Evolutionary conservation across 805 yeast species (phyloP), one percentile per base, ranked within the genome.

Genomic region (Hemisphaericaspora nanyangensis): DNA sequence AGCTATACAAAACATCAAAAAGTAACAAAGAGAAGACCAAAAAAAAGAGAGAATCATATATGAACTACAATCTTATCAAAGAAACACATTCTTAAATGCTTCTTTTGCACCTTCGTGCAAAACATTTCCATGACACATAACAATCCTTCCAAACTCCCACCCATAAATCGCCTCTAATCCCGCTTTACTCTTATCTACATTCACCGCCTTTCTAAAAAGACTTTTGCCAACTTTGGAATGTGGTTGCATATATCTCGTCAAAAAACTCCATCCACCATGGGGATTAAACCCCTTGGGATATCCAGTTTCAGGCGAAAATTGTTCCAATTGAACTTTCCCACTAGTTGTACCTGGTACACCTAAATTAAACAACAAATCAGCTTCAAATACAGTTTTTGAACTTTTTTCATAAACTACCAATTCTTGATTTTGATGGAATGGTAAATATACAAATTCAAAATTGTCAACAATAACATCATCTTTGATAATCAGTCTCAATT

Each of bases 111-210:
- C 53, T 30, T 55, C 49, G 17, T 74, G 77, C 40, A 80, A 61
- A 8, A 78, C 64, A 46, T 73, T 74, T 11, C 88, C 88, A 52
- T 80, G 87, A 46, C 82, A 76, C 48, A 71, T 60, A 29, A 81
- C 73, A 35, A 78, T 60, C n/a, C 63, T 60, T 11, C 72, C 70
- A 43, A 77, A 71, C 30, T 72, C 70, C 76, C 76, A 70, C 7
- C 49, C 40, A 26, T 59, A 39, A 16, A 69, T 50, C 19, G 63
- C 52, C 25, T 52, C 46, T 20, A 61, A 44, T 15, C 69, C 59
- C 11, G 44, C 38, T 30, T 31, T 32, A 27, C 51, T 48, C 36
- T 46, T 46, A 7, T 46, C 47, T 6, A 29, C 17, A 29, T 49
- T 44, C 7, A 51, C 53, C 7, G 62, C 39, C 34, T 44, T 51